Base-by-base conservation (phyloP, 192 early-diverging fungal genomes). In the Coemansia guatemalensis region DNA sequence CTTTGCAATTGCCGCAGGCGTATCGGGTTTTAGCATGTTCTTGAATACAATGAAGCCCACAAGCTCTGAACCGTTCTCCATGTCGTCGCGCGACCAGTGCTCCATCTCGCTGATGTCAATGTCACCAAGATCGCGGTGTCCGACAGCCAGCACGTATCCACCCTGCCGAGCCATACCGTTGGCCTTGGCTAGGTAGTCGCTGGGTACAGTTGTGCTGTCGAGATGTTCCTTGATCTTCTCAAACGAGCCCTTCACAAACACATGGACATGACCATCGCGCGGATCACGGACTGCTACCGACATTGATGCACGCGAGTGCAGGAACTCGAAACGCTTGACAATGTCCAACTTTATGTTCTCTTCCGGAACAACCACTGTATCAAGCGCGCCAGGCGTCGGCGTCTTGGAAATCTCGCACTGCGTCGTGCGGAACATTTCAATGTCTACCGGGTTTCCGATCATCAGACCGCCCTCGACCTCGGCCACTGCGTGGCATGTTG, bases 11-110 rank as follows among this genome's bases (percentile, higher is more conserved):
- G 88, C 87, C 47, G 85, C 82, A 14, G 69, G 48, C 20, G 90
- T 92, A 62, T 92, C 89, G 14, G 66, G 71, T 73, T 93, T 93
- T 8, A 93, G 73, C 68, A 86, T 80, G 65, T 93, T 93, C 54
- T 90, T 83, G 71, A 93, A 92, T n/a, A 93, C 64, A 14, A 90
- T 62, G 8, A 93, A 73, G 25, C 89, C 89, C 12, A 84, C 56
- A 29, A 88, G 71, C 26, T 74, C 74, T 48, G 76, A 82, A 9
- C 78, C 78, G 25, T 78, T 39, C 72, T 92, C 92, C 62, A 91
- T 74, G 14, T 85, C 84, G 22, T 85, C 83, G 48, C 88, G 84
- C 20, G 66, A 62, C 67, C 68, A 69, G 23, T 78, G 29, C n/a
- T 63, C 66, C 35, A 87, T 51, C 18, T 68, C 41, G 14, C 74